phyloP scores from a whole-genome alignment of 306 rosid species.

The Acacia acuminata region DNA sequence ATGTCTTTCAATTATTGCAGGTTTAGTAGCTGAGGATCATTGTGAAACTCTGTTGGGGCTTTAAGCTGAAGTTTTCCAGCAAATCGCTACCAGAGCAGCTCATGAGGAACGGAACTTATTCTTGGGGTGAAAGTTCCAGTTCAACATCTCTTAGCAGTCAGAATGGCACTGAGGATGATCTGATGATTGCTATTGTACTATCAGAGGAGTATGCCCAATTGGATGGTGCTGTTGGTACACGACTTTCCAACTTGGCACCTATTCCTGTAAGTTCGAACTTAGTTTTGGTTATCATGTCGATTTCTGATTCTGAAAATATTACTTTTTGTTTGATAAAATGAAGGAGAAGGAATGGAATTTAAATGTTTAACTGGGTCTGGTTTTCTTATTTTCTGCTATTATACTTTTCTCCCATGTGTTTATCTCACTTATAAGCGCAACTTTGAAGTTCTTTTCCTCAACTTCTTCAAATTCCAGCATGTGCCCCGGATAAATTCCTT shows the following conservation, averaged over 20 bases:
- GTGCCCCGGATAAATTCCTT: conserved; percentile 82
- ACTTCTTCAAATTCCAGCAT: conserved; percentile 56
- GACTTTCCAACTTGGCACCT: conserved; percentile 73
- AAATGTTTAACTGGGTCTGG: neutral
- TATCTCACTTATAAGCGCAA: neutral
- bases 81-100: neutral
- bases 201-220: conserved; percentile 83
- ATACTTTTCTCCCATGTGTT: neutral
- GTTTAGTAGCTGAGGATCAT: conserved; percentile 14
- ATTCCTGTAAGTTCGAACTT: conserved; percentile 51
- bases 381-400: neutral
- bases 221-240: conserved; percentile 64
- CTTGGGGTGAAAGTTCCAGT: conserved; percentile 60
- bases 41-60: neutral
- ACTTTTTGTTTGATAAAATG: neutral
- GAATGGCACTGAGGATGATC: conserved; percentile 64
- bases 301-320: neutral
- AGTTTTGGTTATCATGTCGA: neutral
- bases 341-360: conserved; percentile 1
- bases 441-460: neutral
- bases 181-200: conserved; percentile 74
- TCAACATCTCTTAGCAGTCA: conserved; percentile 67
- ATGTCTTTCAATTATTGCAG: conserved; percentile 21
- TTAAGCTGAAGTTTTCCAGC: conserved; percentile 8
- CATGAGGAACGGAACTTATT: conserved; percentile 49